Conservation (phyloP, 352 stramenopile genomes). For the Thraustochytrium sp. region DNA sequence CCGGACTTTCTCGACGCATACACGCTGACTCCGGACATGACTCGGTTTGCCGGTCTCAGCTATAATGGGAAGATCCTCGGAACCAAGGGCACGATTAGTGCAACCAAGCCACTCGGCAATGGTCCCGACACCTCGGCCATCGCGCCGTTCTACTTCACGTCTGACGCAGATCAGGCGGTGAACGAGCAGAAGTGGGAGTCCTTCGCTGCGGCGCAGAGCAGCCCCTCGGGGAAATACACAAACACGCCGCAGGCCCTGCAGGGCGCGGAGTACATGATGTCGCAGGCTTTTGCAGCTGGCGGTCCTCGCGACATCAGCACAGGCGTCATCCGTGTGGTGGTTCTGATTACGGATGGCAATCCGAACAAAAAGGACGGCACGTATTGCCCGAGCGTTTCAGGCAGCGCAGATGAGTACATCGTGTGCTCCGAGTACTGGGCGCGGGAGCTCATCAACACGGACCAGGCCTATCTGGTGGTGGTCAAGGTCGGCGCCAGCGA, state of each 20-base stretch:
- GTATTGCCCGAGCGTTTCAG: too few species aligned
- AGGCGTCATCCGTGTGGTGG: background rate
- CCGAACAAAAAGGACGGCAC: background rate
- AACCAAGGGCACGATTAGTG: too few species aligned
- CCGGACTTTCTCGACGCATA: background rate
- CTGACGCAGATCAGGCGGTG: background rate
- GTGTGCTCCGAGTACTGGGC: too few species aligned
- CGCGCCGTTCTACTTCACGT: too few species aligned
- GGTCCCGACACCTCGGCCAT: background rate
- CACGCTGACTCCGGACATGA: background rate
- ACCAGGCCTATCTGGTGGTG: too few species aligned
- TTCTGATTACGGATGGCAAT: background rate
- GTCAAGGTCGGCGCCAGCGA: too few species aligned
- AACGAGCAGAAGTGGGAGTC: background rate
- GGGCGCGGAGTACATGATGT: background rate
- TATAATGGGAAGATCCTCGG: background rate
- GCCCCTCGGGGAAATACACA: background rate
- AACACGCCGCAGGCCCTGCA: slow-evolving; percentile 9
- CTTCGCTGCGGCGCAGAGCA: background rate
- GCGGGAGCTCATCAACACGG: too few species aligned
- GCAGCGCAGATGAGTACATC: too few species aligned
- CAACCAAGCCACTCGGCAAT: background rate
- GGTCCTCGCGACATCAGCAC: background rate
- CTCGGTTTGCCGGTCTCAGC: background rate
- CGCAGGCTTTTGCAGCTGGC: background rate